Percentiles rank a stretch among this genome's conserved stretches.
phyloP scores from a whole-genome alignment of 2,329 filamentous ascomycete species.

The Alternaria novae-zelandiae region DNA sequence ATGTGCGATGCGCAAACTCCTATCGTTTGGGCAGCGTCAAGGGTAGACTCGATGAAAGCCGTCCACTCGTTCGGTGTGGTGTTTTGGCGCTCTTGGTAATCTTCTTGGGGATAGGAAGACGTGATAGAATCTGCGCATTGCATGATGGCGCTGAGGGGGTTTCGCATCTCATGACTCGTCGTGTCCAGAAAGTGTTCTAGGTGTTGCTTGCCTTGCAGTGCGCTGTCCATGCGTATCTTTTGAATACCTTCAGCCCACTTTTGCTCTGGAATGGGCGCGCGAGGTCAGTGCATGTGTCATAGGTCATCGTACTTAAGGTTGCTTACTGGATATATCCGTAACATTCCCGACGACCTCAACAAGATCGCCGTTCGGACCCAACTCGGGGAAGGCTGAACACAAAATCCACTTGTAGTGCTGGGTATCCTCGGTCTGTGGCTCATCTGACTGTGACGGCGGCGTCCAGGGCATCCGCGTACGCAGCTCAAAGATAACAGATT shows the following conservation, averaged over 20 bases:
- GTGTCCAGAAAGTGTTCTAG: conserved; percentile 47
- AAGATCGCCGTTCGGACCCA: conserved; percentile 29
- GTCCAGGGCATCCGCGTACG: conserved; percentile 47
- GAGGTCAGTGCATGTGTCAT: not conserved
- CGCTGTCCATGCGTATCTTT: conserved; percentile 35
- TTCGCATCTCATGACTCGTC: conserved; percentile 52
- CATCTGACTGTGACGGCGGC: conserved; percentile 23
- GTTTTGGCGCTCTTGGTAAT: not conserved
- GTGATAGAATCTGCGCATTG: conserved; percentile 51
- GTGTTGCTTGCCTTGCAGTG: conserved; percentile 43
- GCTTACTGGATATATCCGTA: conserved; percentile 41
- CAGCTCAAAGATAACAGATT: conserved; percentile 47
- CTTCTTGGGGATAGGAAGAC: conserved; percentile 28
- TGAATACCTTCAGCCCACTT: conserved; percentile 48
- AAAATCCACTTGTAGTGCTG: conserved; percentile 39
- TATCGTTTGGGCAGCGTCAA: conserved; percentile 52
- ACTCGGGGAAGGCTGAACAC: conserved; percentile 38
- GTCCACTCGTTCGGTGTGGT: conserved; percentile 16
- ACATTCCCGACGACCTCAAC: conserved; percentile 44
- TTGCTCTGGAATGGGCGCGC: conserved; percentile 16
- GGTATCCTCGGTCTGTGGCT: conserved; percentile 13
- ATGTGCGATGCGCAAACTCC: conserved; percentile 54
- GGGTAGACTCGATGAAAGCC: conserved; percentile 27
- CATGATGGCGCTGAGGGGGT: conserved; percentile 52
- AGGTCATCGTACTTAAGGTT: not conserved